These are phyloP conservation scores for Peniophora sp. DNA, from an alignment of 1,284 basidiomycete species.

Conservation along the genomic window DNA sequence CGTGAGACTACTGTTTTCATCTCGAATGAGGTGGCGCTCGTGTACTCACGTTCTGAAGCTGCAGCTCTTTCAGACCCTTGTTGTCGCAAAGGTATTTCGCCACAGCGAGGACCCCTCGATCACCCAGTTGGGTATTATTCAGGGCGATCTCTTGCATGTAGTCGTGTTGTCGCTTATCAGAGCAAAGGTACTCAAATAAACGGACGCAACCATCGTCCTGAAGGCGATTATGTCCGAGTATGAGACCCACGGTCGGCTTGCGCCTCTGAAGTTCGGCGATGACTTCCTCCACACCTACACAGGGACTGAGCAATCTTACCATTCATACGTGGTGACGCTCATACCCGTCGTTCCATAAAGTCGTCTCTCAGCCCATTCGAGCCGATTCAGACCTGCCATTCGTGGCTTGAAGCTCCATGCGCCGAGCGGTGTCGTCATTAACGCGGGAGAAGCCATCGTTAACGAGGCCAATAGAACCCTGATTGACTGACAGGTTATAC, in stretches of 20 bases:
- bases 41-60: slow-evolving; percentile 49
- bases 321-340: no score
- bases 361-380: no score
- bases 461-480: no score
- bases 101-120: slow-evolving; percentile 45
- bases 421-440: no score
- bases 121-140: slow-evolving; percentile 47
- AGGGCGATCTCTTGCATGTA: slow-evolving; percentile 47
- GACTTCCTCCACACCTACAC: no score
- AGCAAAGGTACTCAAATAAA: slow-evolving; percentile 49
- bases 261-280: no score
- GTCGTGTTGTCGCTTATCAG: slow-evolving; percentile 36
- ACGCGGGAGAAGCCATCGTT: no score
- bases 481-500: no score
- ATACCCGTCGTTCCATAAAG: no score
- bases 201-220: slow-evolving; percentile 49
- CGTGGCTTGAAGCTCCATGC: no score
- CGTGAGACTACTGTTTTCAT: not conserved
- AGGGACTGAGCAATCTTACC: no score
- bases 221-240: slow-evolving; percentile 50
- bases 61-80: slow-evolving; percentile 34
- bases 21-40: not conserved
- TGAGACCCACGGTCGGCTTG: slow-evolving; percentile 22
- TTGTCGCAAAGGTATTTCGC: slow-evolving; percentile 44
- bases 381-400: no score